Base-by-base conservation (phyloP, 106 monocot genomes). In the Acorus gramineus region DNA sequence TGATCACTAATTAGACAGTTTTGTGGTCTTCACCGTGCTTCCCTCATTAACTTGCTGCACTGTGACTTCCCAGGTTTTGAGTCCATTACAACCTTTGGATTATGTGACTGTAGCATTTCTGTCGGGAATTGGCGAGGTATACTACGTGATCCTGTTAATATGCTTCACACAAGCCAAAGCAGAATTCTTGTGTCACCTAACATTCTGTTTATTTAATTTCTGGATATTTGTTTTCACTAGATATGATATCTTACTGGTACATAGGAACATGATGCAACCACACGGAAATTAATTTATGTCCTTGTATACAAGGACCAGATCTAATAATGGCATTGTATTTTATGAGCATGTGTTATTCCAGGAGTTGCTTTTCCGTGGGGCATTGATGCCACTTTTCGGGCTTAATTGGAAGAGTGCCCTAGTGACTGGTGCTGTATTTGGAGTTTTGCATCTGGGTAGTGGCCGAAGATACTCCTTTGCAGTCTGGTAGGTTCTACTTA, bases 61-160 rank as follows among this genome's bases (percentile, higher is more conserved):
- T 55, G 67, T 49, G 44, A 47, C 10, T 42, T 57, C 62, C 78
- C 76, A 91, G 96, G 81, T 91, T 28, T 83, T 96, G 68, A 64
- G 79, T 64, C 70, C 77, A 8, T 65, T 96, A n/a, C 65, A 96
- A 57, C 87, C 82, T 55, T 70, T 83, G 43, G 95, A 96, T 75
- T 85, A 72, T 75, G 7, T 82, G 13, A 47, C 87, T 3, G 90
- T 96, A 55, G 80, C 96, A 56, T 79, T 87, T 78, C 81, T 96
- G 13, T 81, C 96, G 49, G 96, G 96, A 48, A 80, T 96, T 59
- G 85, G 87, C 69, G 96, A 96, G 91, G 96, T 91, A 85, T 60
- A 14, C 9, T 28, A 28, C 28, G 28, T 46, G 46, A 14, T 52
- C 10, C n/a, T 28, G 52, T 43, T 7, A 57, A 11, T 48, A 63